Evolutionary conservation across 441 rosid genomes (phyloP).

Genomic region (Euphorbia celastroides): DNA sequence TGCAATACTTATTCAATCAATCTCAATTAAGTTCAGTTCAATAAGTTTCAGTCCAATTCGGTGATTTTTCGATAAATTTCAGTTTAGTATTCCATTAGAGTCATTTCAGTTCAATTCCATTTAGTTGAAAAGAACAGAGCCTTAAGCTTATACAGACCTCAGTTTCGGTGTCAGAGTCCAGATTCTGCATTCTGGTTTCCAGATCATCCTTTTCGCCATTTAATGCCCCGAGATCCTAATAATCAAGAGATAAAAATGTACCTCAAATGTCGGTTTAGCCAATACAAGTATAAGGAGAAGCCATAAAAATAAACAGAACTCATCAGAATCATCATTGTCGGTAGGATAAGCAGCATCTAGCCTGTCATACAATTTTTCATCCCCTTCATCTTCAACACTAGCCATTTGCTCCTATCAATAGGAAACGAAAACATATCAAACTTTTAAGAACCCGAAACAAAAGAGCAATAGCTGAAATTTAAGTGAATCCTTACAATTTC

Average conservation of each 20-base stretch:
- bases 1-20: too few relatives aligned
- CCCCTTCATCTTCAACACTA: conserved; percentile 44
- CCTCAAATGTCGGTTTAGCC: conserved; percentile 3
- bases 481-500: conserved; percentile 58
- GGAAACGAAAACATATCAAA: conserved; percentile 8
- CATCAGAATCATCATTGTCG: conserved; percentile 54
- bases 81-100: too few relatives aligned
- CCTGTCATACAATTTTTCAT: conserved; percentile 51
- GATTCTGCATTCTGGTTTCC: conserved; percentile 26
- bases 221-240: conserved; percentile 47
- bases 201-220: conserved; percentile 27
- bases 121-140: too few relatives aligned
- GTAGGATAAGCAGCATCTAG: conserved; percentile 61
- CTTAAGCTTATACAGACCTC: conserved; percentile 23
- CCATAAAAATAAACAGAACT: conserved; percentile 32
- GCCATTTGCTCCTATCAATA: conserved; percentile 56
- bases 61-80: too few relatives aligned
- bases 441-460: neutral
- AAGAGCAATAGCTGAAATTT: conserved; percentile 14
- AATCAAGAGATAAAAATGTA: neutral
- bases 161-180: conserved; percentile 27
- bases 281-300: conserved; percentile 4
- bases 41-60: too few relatives aligned
- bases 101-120: too few relatives aligned
- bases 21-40: too few relatives aligned